A percentile compares a stretch with the other conserved stretches of the same genome.
Conservation (phyloP, 2,329 filamentous ascomycete species). For the Apiospora saccharicola region DNA sequence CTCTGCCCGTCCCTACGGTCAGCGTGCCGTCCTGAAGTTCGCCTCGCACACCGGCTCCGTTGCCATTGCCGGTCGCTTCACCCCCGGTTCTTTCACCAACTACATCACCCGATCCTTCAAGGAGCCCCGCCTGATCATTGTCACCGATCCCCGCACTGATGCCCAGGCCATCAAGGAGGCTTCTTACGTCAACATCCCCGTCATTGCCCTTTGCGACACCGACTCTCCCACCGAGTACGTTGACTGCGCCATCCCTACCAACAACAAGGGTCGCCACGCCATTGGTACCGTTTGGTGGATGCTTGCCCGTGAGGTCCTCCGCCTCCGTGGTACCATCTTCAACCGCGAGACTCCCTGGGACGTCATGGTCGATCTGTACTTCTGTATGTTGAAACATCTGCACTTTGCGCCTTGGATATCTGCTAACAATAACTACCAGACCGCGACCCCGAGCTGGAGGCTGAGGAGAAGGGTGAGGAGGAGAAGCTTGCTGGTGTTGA, state of each 20-base stretch:
- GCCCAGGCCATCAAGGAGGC: conserved; percentile 99
- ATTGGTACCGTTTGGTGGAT: conserved; percentile 99
- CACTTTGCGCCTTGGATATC: not conserved
- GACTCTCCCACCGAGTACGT: conserved; percentile 99
- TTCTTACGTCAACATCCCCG: conserved; percentile 99
- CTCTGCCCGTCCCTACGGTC: conserved; percentile 98
- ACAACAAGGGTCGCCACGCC: conserved; percentile 99
- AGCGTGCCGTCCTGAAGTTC: conserved; percentile 99
- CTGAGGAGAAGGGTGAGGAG: conserved; percentile 95
- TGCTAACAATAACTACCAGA: conserved; percentile 54
- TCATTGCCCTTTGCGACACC: conserved; percentile 98
- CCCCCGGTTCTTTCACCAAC: conserved; percentile 99
- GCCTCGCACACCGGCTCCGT: conserved; percentile 97
- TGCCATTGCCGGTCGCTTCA: conserved; percentile 99
- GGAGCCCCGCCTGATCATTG: conserved; percentile 99
- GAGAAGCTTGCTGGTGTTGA: conserved; percentile 90
- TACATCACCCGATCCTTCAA: conserved; percentile 99
- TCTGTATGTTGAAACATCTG: conserved; percentile 68
- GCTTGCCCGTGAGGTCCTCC: conserved; percentile 98
- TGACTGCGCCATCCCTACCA: conserved; percentile 99
- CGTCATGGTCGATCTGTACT: conserved; percentile 99
- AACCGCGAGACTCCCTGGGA: conserved; percentile 98
- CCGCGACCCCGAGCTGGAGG: conserved; percentile 99
- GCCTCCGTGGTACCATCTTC: conserved; percentile 95
- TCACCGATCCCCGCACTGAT: conserved; percentile 99